A percentile compares a stretch with the other conserved stretches of the same genome.
These are phyloP conservation scores for Capsella rubella DNA, from an alignment of 441 rosid species.

Conservation along the genomic window DNA sequence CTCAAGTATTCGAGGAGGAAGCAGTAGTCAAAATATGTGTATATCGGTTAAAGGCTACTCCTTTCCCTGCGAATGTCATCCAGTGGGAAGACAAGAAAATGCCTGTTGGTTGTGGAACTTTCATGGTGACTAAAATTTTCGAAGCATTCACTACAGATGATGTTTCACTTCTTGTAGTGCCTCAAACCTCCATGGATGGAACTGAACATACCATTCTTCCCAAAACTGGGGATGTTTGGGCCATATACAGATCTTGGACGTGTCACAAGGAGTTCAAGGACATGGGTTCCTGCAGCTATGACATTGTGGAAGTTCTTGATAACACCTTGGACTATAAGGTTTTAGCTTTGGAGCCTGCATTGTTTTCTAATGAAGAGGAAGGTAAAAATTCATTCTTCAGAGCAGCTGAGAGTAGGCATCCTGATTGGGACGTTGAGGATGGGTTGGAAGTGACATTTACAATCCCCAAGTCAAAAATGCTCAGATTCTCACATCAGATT, in stretches of 20 bases:
- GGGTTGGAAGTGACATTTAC: slow-evolving; percentile 4
- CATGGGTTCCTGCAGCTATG: neutral
- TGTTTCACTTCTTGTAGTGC: slow-evolving; percentile 60
- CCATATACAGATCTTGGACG: slow-evolving; percentile 50
- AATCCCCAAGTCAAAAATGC: slow-evolving; percentile 1
- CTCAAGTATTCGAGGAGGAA: slow-evolving; percentile 19
- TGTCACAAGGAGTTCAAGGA: neutral
- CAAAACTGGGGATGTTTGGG: slow-evolving; percentile 71
- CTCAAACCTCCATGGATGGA: slow-evolving; percentile 35
- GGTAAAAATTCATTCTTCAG: neutral
- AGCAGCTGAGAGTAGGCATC: slow-evolving; percentile 19
- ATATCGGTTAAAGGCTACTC: slow-evolving; percentile 49
- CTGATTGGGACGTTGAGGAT: slow-evolving; percentile 4
- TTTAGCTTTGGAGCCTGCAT: neutral
- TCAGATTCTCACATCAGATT: slow-evolving; percentile 19
- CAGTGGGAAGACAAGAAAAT: slow-evolving; percentile 57
- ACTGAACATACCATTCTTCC: slow-evolving; percentile 59
- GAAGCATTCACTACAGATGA: slow-evolving; percentile 37
- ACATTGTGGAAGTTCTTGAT: slow-evolving; percentile 33
- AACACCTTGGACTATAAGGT: slow-evolving; percentile 24
- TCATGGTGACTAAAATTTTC: slow-evolving; percentile 40
- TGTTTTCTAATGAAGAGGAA: neutral
- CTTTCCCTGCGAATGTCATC: slow-evolving; percentile 43
- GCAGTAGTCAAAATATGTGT: slow-evolving; percentile 53
- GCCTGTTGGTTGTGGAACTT: slow-evolving; percentile 68